Percentiles rank a stretch among this genome's conserved stretches.
phyloP scores from a whole-genome alignment of 2,329 filamentous ascomycete species.

The Calycina herbarum region DNA sequence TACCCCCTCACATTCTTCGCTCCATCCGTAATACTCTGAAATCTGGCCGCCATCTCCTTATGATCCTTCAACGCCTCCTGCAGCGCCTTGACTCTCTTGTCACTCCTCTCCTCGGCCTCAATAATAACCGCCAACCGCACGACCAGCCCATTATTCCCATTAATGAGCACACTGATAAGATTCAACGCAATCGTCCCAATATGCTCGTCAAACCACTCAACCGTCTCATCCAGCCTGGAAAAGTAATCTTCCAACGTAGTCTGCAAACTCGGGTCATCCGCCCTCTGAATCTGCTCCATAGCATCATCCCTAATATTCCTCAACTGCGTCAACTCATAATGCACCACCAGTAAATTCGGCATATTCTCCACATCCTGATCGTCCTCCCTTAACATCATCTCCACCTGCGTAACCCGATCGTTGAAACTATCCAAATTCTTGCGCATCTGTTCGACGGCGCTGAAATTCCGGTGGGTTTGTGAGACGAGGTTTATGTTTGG shows the following conservation, averaged over 20 bases:
- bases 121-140: slow-evolving; percentile 91
- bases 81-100: slow-evolving; percentile 84
- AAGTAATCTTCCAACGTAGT: slow-evolving; percentile 90
- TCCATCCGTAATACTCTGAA: slow-evolving; percentile 93
- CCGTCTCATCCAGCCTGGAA: slow-evolving; percentile 76
- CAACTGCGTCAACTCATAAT: slow-evolving; percentile 89
- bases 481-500: slow-evolving; percentile 88
- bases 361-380: slow-evolving; percentile 85
- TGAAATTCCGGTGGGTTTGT: slow-evolving; percentile 95
- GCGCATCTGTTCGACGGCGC: slow-evolving; percentile 90
- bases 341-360: slow-evolving; percentile 83
- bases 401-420: slow-evolving; percentile 71
- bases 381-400: slow-evolving; percentile 78
- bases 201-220: slow-evolving; percentile 96
- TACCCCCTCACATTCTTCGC: slow-evolving; percentile 92
- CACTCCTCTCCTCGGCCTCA: slow-evolving; percentile 94
- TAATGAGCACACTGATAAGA: slow-evolving; percentile 81
- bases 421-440: slow-evolving; percentile 86
- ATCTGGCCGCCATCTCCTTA: slow-evolving; percentile 87
- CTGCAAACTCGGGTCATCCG: slow-evolving; percentile 71
- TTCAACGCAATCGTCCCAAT: slow-evolving; percentile 86
- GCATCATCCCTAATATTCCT: slow-evolving; percentile 94
- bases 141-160: slow-evolving; percentile 84
- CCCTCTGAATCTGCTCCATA: slow-evolving; percentile 88
- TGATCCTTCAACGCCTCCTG: slow-evolving; percentile 96